Evolutionary conservation across 129 eudicot species (phyloP).

Genomic region (Artemisia argyi): DNA sequence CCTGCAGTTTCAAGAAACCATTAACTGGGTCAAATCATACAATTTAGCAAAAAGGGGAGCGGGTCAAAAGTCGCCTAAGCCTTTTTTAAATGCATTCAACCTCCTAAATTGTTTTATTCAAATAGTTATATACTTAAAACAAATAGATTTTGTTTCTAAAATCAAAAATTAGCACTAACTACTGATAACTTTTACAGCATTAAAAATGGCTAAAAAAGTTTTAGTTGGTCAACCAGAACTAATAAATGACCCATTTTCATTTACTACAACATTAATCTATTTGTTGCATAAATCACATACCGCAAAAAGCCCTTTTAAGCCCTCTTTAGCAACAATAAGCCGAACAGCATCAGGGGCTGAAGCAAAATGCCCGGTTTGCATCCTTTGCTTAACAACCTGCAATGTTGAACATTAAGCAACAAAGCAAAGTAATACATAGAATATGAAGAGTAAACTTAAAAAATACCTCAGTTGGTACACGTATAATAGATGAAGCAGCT

Average conservation of each 20-base stretch:
- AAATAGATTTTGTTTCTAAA: too few relatives aligned
- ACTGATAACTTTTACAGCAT: too few relatives aligned
- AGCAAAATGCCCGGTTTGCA: slow-evolving; percentile 86
- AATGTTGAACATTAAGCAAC: slow-evolving; percentile 9
- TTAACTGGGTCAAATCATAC: not conserved
- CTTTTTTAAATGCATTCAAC: not conserved
- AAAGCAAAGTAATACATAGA: not conserved
- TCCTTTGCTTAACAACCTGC: slow-evolving; percentile 91
- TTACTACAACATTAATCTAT: slow-evolving; percentile 3
- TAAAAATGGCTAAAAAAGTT: not conserved
- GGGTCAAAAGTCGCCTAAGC: slow-evolving; percentile 3
- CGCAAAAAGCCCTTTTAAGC: slow-evolving; percentile 82
- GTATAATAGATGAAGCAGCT: slow-evolving; percentile 88
- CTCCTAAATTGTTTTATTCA: not conserved
- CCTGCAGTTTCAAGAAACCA: slow-evolving; percentile 48
- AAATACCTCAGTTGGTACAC: slow-evolving; percentile 80
- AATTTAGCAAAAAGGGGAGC: not conserved
- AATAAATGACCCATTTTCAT: not conserved
- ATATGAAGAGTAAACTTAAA: slow-evolving; percentile 5
- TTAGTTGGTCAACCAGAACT: not conserved
- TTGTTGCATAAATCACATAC: slow-evolving; percentile 39
- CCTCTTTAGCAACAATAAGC: slow-evolving; percentile 78
- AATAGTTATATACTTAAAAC: too few relatives aligned
- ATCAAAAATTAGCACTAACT: too few relatives aligned
- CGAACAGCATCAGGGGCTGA: slow-evolving; percentile 86